Base-by-base conservation (phyloP, 352 stramenopile genomes). In the Pythium brachiatum region DNA sequence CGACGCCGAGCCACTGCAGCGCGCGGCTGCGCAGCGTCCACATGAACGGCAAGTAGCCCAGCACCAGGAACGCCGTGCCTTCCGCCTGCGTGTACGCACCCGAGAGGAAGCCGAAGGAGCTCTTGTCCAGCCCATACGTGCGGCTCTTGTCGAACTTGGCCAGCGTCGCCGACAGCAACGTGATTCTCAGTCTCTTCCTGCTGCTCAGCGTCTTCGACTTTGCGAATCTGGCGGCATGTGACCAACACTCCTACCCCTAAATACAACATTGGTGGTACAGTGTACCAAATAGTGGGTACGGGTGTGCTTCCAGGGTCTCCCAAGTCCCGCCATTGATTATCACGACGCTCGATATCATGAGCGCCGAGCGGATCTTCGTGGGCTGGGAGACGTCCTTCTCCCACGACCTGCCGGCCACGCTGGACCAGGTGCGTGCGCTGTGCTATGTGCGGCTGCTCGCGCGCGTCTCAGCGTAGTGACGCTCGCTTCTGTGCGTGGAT, bases 91-190 rank as follows among this genome's bases (percentile, higher is more conserved):
- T 75, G 77, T 98, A 98, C 8, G 76, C 75, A 39, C 80, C 88
- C 12, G 84, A 89, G 29, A 99, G 64, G 57, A 99, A 95, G 21
- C 82, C 89, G 64, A 99, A 98, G 48, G 88, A 81, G 69, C 97
- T 98, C 80, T 99, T 99, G 74, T 98, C 96, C 13, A 98, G 76
- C 15, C 94, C 92, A 73, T 99, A 99, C 8, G 87, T 75, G 74
- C 97, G 92, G 29, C 92, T 94, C 57, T 87, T 94, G 67, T 91
- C 80, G 63, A 98, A 98, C 79, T 98, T 98, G 18, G 67, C 78
- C 60, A 88, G 66, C 12, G 96, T 94, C 38, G 96, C 86, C 11
- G 77, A 76, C 16, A 98, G 72, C 43, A 98, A 72, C 52, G 89
- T 47, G n/a, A n/a, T n/a, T n/a, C n/a, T n/a, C n/a, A n/a, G n/a